Evolutionary conservation across 495 filamentous ascomycete genomes (phyloP), one percentile per base, ranked within the genome.

Genomic region (Podospora conica): DNA sequence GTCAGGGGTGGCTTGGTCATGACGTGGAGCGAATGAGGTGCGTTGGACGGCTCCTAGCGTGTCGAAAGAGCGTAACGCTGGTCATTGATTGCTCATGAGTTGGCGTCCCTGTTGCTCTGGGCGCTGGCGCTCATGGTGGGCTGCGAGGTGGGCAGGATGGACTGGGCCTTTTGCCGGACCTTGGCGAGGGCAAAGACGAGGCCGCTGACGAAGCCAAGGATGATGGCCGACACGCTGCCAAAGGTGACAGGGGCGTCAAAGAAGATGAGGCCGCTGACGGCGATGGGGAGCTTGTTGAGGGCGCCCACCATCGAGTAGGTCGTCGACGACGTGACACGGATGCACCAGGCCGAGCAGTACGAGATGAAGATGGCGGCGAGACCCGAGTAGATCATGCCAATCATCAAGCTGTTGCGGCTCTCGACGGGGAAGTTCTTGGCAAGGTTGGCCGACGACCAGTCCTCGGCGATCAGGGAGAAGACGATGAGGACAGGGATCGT

Each of bases 231-330:
- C 10, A 97, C 89, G 74, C 89, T 92, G 62, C 90, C 90, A 66
- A 98, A 85, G n/a, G 94, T 98, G 73, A 96, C 87, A 0, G 95
- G 91, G 0, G 92, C 92, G 69, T 95, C 86, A 80, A 98, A 98
- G 83, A 98, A 98, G 68, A 98, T 77, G 33, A 98, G 83, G 55
- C 95, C 95, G 60, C 87, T 91, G 70, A 98, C 57, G 28, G 95
- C 95, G 70, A 98, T 91, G 21, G 95, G 95, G 18, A 98, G 87
- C 82, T 98, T 98, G 86, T 98, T 98, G 68, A 98, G 85, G 25
- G 94, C 91, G 67, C 95, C 95, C 62, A 97, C 95, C 95, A 98
- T 97, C 29, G 90, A 93, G 81, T 98, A 98, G 6, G 94, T 98
- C 33, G 95, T 97, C 9, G 93, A 96, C 2, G 91, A 93, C 18